Evolutionary conservation across 1,139 yeast species (phyloP).

Genomic region (Spathaspora sp.): DNA sequence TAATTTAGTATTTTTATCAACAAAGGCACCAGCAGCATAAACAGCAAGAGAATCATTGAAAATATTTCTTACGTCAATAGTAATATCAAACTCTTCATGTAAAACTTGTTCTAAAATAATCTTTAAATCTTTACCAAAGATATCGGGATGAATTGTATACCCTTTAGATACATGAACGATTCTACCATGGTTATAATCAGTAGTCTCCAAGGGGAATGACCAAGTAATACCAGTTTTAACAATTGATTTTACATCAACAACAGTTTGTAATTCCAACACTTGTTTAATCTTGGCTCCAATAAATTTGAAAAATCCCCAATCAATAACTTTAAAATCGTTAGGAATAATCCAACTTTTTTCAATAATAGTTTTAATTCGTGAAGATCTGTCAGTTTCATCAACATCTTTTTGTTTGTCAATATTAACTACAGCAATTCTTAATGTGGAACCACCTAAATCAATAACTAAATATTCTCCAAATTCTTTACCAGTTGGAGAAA

Average conservation of each 20-base stretch:
- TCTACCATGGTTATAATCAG: constrained; percentile 43
- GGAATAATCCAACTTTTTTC: constrained; percentile 43
- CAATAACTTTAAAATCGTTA: constrained; percentile 38
- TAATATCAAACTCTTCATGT: constrained; percentile 21
- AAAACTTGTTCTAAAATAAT: constrained; percentile 35
- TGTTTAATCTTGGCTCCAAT: constrained; percentile 37
- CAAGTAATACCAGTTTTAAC: constrained; percentile 54
- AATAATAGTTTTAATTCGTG: constrained; percentile 28
- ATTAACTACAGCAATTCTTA: constrained; percentile 47
- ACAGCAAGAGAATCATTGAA: constrained; percentile 49
- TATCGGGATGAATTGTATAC: constrained; percentile 41
- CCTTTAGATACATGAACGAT: constrained; percentile 54
- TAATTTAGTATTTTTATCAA: constrained; percentile 36
- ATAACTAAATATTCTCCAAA: constrained; percentile 45
- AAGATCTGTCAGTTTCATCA: constrained; percentile 16
- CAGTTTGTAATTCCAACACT: constrained; percentile 27
- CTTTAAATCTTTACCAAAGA: constrained; percentile 42
- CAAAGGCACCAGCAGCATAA: constrained; percentile 45
- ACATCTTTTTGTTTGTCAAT: constrained; percentile 20
- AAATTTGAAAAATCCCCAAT: constrained; percentile 39
- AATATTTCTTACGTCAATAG: constrained; percentile 33
- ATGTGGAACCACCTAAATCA: constrained; percentile 58
- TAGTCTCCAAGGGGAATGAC: constrained; percentile 56
- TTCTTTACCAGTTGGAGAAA: constrained; percentile 44
- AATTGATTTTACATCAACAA: constrained; percentile 17